Evolutionary conservation across 1,139 yeast species (phyloP).

Genomic region (Saccharomyces hybrid): DNA sequence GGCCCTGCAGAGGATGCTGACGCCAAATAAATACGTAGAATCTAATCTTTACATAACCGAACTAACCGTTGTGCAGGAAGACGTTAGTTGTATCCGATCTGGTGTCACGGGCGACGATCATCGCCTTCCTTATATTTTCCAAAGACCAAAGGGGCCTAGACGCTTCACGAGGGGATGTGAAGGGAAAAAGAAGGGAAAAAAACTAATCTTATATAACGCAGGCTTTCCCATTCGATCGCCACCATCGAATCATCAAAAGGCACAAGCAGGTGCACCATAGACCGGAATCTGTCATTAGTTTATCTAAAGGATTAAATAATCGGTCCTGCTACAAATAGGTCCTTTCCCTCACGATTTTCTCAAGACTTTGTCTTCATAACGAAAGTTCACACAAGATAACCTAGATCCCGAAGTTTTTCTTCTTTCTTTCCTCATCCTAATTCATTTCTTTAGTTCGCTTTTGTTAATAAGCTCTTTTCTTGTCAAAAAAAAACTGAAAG

Average conservation of each 20-base stretch:
- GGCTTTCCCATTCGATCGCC: neutral
- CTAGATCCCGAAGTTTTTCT: neutral
- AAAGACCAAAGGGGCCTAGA: slow-evolving; percentile 1
- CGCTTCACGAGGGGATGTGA: neutral
- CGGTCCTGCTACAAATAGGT: neutral
- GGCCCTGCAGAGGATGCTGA: slow-evolving; percentile 12
- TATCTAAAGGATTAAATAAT: neutral
- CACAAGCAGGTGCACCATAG: neutral
- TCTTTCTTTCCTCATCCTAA: neutral
- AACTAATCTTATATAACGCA: slow-evolving; percentile 1
- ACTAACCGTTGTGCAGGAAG: neutral
- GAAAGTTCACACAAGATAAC: neutral
- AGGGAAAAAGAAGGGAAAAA: slow-evolving; percentile 1
- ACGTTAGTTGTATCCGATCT: neutral
- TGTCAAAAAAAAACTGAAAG: neutral
- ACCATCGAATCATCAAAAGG: slow-evolving; percentile 3
- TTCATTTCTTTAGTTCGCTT: neutral
- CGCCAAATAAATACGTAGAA: neutral
- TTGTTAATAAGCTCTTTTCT: neutral
- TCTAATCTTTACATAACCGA: neutral
- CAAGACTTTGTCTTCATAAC: neutral
- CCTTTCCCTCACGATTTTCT: neutral
- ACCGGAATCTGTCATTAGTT: neutral
- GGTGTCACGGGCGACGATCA: slow-evolving; percentile 1
- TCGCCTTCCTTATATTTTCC: neutral